These are phyloP conservation scores for Hymenoscyphus albidus DNA, from an alignment of 2,329 filamentous ascomycete genomes.

Conservation along the genomic window DNA sequence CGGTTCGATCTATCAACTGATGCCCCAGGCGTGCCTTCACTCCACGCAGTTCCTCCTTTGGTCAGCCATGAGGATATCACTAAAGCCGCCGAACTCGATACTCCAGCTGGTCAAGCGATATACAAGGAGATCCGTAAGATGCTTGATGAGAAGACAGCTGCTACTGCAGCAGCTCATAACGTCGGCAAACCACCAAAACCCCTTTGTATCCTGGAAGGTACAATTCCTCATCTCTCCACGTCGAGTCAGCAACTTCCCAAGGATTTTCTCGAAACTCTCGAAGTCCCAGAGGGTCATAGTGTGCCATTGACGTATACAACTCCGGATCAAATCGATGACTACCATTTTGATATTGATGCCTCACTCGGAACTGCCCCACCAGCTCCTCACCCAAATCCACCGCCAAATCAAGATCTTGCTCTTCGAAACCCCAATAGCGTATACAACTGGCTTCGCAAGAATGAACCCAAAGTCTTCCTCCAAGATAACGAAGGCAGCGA, in stretches of 20 bases:
- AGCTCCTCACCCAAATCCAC: conserved; percentile 35
- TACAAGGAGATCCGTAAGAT: conserved; percentile 29
- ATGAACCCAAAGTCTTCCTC: conserved; percentile 80
- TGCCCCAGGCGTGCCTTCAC: conserved; percentile 42
- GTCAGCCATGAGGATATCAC: conserved; percentile 28
- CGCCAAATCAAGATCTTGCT: conserved; percentile 45
- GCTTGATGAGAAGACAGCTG: conserved; percentile 25
- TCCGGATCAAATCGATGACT: conserved; percentile 69
- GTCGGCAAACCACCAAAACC: conserved; percentile 27
- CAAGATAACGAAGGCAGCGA: conserved; percentile 48
- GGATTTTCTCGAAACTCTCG: conserved; percentile 36
- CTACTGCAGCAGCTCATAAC: conserved; percentile 10
- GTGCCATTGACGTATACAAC: conserved; percentile 64
- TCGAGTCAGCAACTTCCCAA: conserved; percentile 27
- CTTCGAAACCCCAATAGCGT: conserved; percentile 83
- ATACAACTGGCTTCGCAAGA: conserved; percentile 88
- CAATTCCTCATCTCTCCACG: conserved; percentile 27
- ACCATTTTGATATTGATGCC: conserved; percentile 56
- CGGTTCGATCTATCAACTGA: conserved; percentile 76
- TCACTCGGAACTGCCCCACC: conserved; percentile 33
- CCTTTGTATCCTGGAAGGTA: conserved; percentile 28
- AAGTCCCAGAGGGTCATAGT: conserved; percentile 44
- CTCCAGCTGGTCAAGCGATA: conserved; percentile 28
- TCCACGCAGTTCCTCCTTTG: conserved; percentile 27
- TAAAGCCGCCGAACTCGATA: conserved; percentile 21